These are phyloP conservation scores for Paracoccidioides lutzii DNA, from an alignment of 2,329 filamentous ascomycete species.

Conservation along the genomic window DNA sequence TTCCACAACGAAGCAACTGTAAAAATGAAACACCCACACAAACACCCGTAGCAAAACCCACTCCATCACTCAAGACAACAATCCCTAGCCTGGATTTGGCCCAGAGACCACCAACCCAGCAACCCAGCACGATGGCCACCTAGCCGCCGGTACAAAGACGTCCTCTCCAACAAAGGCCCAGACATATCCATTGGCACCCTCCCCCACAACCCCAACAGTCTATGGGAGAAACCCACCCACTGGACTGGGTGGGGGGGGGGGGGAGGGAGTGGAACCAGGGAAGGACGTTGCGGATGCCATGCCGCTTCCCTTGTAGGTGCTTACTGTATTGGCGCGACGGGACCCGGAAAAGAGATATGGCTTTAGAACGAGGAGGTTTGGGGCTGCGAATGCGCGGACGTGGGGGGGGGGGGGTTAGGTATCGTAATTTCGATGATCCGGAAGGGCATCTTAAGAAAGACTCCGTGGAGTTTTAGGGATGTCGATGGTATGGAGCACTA, in stretches of 20 bases:
- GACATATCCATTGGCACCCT: slow-evolving; percentile 30
- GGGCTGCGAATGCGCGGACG: slow-evolving; percentile 16
- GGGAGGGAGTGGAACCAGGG: slow-evolving; percentile 11
- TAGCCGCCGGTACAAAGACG: slow-evolving; percentile 23
- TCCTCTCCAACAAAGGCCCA: slow-evolving; percentile 28
- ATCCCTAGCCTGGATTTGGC: slow-evolving; percentile 22
- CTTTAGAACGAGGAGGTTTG: slow-evolving; percentile 22
- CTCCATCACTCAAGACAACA: too few relatives aligned
- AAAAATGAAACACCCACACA: too few relatives aligned
- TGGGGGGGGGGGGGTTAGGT: slow-evolving; percentile 18
- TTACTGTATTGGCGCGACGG: not conserved
- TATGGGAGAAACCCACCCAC: slow-evolving; percentile 12
- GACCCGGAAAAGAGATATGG: slow-evolving; percentile 18
- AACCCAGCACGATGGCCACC: slow-evolving; percentile 21
- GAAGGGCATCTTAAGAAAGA: not conserved
- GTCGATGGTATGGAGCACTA: too few relatives aligned
- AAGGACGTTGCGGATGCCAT: slow-evolving; percentile 3
- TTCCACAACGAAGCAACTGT: too few relatives aligned
- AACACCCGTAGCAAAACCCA: too few relatives aligned
- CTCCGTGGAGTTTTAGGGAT: too few relatives aligned
- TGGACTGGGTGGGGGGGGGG: slow-evolving; percentile 1
- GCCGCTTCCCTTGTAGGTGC: too few relatives aligned
- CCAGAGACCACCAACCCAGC: slow-evolving; percentile 25
- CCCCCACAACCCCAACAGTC: slow-evolving; percentile 8
- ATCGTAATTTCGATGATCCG: too few relatives aligned